Evolutionary conservation across 1,284 basidiomycete genomes (phyloP).

Genomic region (Coniferiporia weirii): DNA sequence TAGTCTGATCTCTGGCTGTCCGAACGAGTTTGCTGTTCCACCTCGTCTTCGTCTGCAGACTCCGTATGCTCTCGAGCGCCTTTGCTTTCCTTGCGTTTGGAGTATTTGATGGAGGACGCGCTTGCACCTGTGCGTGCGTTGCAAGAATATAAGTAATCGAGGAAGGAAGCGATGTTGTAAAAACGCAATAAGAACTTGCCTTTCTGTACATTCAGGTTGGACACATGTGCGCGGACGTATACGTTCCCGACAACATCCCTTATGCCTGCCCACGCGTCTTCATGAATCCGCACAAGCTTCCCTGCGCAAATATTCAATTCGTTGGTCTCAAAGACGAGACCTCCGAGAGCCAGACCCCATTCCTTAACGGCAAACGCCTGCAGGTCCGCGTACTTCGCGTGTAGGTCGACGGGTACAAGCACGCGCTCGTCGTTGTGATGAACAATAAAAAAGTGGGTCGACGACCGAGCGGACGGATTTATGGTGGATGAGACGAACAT

Average conservation of each 20-base stretch:
- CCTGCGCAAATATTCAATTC: slow-evolving; percentile 16
- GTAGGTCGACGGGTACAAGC: slow-evolving; percentile 6
- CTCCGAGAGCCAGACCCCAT: slow-evolving; percentile 1
- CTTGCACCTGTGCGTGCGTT: background rate
- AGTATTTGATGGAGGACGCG: too few species aligned
- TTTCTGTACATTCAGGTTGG: background rate
- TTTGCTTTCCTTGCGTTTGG: background rate
- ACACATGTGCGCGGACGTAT: slow-evolving; percentile 4
- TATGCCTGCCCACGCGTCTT: slow-evolving; percentile 15
- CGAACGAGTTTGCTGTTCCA: slow-evolving; percentile 9
- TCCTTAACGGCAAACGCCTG: slow-evolving; percentile 3
- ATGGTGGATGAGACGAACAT: slow-evolving; percentile 14
- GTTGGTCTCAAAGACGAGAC: slow-evolving; percentile 12
- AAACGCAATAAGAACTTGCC: background rate
- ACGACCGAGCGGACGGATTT: slow-evolving; percentile 1
- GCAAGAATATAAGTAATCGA: background rate
- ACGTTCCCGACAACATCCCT: slow-evolving; percentile 15
- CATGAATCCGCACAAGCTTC: slow-evolving; percentile 9
- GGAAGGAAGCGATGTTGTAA: background rate
- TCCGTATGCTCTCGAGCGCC: slow-evolving; percentile 2
- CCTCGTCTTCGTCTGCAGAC: slow-evolving; percentile 15
- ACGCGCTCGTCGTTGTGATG: slow-evolving; percentile 9
- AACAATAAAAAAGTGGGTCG: slow-evolving; percentile 3
- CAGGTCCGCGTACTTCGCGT: slow-evolving; percentile 12
- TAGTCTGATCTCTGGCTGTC: slow-evolving; percentile 5